Percentiles rank a stretch among this genome's conserved stretches.
Conservation (phyloP, 768 basidiomycete species). For the Tylopilus sp. region DNA sequence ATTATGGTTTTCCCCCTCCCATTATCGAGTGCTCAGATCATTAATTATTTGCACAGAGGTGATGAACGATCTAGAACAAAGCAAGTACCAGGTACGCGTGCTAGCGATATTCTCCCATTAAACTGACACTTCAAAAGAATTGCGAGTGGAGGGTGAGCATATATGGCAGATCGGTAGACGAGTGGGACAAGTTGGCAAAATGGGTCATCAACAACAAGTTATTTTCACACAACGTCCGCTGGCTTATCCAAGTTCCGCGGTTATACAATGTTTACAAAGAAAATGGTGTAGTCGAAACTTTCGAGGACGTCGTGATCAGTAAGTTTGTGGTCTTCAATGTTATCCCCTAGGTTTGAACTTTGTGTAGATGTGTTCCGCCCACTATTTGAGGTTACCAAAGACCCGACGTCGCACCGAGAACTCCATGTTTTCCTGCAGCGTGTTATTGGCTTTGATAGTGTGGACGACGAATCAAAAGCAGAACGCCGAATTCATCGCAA, state of each 20-base stretch:
- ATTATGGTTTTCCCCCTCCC: not conserved
- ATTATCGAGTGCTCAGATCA: not conserved
- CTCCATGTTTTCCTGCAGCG: constrained; percentile 94
- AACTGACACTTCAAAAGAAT: constrained; percentile 46
- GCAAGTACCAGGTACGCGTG: constrained; percentile 85
- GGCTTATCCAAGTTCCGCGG: constrained; percentile 95
- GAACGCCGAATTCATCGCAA: constrained; percentile 91
- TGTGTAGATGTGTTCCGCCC: constrained; percentile 83
- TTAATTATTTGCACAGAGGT: constrained; percentile 58
- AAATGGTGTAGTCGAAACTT: constrained; percentile 76
- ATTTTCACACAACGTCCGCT: constrained; percentile 94
- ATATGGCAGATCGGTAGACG: constrained; percentile 76
- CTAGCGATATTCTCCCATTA: not conserved
- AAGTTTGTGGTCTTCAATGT: constrained; percentile 29
- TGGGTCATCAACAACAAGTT: constrained; percentile 96
- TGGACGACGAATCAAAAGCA: constrained; percentile 95
- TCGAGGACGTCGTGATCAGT: constrained; percentile 91
- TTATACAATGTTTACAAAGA: constrained; percentile 95
- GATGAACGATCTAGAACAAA: constrained; percentile 96
- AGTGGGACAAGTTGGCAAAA: constrained; percentile 98
- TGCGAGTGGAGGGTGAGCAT: constrained; percentile 98
- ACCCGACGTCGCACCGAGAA: constrained; percentile 88
- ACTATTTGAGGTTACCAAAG: constrained; percentile 92
- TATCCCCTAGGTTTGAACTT: not conserved
- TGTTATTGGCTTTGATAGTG: constrained; percentile 96